Evolutionary conservation across 176 grass and related monocot genomes (phyloP).

Genomic region (Triticum urartu): DNA sequence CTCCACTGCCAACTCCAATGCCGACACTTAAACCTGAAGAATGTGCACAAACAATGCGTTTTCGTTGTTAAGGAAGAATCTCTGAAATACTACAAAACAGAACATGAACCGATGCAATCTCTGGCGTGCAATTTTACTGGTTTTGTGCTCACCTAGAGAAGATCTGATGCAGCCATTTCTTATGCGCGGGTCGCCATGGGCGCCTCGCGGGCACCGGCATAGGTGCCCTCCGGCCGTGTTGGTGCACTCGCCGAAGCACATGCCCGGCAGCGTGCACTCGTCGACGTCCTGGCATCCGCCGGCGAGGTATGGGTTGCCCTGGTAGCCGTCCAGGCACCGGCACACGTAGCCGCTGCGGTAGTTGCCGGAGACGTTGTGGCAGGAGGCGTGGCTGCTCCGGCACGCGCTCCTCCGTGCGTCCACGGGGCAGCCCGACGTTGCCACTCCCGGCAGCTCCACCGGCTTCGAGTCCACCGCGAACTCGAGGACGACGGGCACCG

Average conservation of each 20-base stretch:
- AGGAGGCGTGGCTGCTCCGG: not conserved
- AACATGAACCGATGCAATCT: not conserved
- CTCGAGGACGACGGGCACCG: not conserved
- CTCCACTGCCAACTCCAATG: not conserved
- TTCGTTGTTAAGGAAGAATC: no score
- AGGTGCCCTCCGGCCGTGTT: not conserved
- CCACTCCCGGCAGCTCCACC: no score
- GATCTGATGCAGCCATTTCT: not conserved
- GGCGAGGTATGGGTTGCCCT: not conserved
- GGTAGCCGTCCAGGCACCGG: not conserved
- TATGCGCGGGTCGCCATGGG: not conserved
- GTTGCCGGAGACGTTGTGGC: not conserved
- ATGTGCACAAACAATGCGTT: not conserved
- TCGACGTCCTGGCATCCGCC: not conserved
- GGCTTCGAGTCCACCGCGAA: not conserved
- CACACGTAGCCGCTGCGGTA: not conserved
- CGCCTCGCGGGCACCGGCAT: not conserved
- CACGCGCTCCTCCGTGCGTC: not conserved
- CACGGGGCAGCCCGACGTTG: not conserved
- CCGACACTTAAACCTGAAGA: not conserved
- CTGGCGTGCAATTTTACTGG: no score
- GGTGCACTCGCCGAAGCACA: not conserved
- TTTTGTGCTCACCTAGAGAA: not conserved
- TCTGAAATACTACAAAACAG: not conserved
- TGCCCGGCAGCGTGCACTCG: not conserved